Evolutionary conservation across 1,284 basidiomycete genomes (phyloP).

Genomic region (Somion occarium): DNA sequence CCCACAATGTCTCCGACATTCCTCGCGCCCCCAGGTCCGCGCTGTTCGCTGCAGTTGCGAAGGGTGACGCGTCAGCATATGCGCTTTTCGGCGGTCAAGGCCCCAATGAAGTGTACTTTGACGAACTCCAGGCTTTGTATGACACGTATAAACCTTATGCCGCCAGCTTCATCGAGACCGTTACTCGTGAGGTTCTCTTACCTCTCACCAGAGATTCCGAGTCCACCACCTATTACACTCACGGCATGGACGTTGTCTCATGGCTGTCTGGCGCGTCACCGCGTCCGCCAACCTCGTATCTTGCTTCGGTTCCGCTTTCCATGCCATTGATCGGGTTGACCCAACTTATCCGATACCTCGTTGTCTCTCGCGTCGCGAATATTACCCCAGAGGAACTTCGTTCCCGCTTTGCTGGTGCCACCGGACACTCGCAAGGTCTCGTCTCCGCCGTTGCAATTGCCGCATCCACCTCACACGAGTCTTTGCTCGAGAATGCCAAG

Average conservation of each 20-base stretch:
- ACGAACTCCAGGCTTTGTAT: constrained; percentile 90
- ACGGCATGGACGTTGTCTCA: constrained; percentile 78
- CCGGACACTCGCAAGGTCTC: constrained; percentile 96
- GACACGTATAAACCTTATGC: constrained; percentile 90
- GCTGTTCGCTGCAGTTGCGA: constrained; percentile 67
- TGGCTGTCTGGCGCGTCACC: constrained; percentile 77
- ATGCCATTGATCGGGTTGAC: constrained; percentile 95
- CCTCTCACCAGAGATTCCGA: constrained; percentile 68
- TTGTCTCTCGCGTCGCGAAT: constrained; percentile 70
- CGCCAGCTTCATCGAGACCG: constrained; percentile 58
- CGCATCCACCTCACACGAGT: constrained; percentile 73
- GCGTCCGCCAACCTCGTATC: constrained; percentile 81
- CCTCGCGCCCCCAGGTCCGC: constrained; percentile 67
- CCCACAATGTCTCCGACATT: constrained; percentile 51
- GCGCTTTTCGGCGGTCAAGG: constrained; percentile 99
- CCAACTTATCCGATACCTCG: constrained; percentile 91
- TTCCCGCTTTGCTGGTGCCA: constrained; percentile 76
- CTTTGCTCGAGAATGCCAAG: constrained; percentile 69
- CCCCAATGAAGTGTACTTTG: constrained; percentile 97
- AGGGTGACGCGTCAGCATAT: constrained; percentile 78
- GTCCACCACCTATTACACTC: constrained; percentile 66
- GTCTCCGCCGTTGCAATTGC: constrained; percentile 89
- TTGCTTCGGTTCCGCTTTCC: constrained; percentile 93
- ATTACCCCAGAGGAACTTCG: constrained; percentile 81
- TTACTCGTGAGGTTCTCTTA: constrained; percentile 66